phyloP scores from a whole-genome alignment of 306 rosid species.

The Malus orientalis region DNA sequence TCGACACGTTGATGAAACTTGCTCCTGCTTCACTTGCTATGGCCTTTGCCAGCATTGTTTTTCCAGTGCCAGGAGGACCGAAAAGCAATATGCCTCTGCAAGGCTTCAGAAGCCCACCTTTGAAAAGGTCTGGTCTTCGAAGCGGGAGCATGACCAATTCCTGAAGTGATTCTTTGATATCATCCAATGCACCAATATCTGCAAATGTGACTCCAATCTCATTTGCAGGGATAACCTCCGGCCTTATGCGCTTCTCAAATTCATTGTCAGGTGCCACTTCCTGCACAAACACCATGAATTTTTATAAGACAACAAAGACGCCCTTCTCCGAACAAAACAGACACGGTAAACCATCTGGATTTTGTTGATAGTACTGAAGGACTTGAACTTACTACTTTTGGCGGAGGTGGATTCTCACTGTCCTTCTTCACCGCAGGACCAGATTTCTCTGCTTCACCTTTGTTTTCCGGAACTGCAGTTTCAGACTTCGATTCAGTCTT shows the following conservation, averaged over 20 bases:
- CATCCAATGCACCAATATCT: constrained; percentile 70
- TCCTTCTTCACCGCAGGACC: constrained; percentile 59
- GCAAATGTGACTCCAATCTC: constrained; percentile 79
- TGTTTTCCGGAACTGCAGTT: constrained; percentile 47
- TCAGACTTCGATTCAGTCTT: constrained; percentile 49
- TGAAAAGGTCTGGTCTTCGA: constrained; percentile 74
- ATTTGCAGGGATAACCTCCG: constrained; percentile 70
- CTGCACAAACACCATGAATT: constrained; percentile 24
- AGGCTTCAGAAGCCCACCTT: constrained; percentile 68
- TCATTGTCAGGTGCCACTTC: constrained; percentile 72
- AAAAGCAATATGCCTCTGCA: constrained; percentile 76
- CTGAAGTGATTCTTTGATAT: constrained; percentile 72
- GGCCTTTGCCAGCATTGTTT: constrained; percentile 85
- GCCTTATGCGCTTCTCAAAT: constrained; percentile 76
- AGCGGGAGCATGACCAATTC: constrained; percentile 83
- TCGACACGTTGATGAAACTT: constrained; percentile 72
- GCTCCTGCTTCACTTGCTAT: constrained; percentile 84
- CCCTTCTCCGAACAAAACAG: neutral
- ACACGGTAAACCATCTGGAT: neutral
- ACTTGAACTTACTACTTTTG: constrained; percentile 48
- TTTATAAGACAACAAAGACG: neutral
- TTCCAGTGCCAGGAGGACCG: constrained; percentile 87
- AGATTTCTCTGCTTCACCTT: constrained; percentile 55
- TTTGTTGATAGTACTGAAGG: neutral
- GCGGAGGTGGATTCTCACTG: constrained; percentile 48